Percentiles rank a stretch among this genome's conserved stretches.
Conservation (phyloP, 2,329 filamentous ascomycete species). For the Xylaria sp. region DNA sequence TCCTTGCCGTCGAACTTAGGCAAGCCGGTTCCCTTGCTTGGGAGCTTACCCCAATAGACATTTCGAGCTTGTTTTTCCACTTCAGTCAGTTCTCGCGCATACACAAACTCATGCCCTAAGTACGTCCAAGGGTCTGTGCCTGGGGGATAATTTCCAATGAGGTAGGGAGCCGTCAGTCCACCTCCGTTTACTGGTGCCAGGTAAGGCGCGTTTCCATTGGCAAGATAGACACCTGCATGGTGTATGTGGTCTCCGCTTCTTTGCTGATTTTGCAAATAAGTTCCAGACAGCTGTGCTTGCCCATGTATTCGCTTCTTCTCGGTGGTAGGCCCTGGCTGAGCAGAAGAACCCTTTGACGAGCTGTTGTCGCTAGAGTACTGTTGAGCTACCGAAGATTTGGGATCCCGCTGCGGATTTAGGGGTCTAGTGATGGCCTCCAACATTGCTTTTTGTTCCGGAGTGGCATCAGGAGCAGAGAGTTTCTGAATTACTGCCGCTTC, state of each 20-base stretch:
- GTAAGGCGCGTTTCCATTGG: slow-evolving; percentile 22
- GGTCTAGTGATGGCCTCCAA: slow-evolving; percentile 31
- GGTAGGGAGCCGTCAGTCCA: slow-evolving; percentile 57
- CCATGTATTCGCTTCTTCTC: slow-evolving; percentile 22
- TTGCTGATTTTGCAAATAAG: slow-evolving; percentile 28
- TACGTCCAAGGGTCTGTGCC: slow-evolving; percentile 56
- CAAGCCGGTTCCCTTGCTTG: slow-evolving; percentile 61
- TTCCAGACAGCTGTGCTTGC: slow-evolving; percentile 20
- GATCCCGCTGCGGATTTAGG: slow-evolving; percentile 31
- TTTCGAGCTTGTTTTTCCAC: slow-evolving; percentile 68
- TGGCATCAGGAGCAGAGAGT: slow-evolving; percentile 28
- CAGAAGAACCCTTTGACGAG: slow-evolving; percentile 26
- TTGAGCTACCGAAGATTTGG: slow-evolving; percentile 5
- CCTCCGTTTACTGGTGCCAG: slow-evolving; percentile 18
- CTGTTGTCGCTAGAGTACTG: slow-evolving; percentile 27
- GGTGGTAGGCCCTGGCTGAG: background rate
- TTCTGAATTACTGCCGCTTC: slow-evolving; percentile 41
- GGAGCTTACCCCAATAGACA: slow-evolving; percentile 69
- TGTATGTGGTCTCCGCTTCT: slow-evolving; percentile 33
- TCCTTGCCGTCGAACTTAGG: slow-evolving; percentile 74
- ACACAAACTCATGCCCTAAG: slow-evolving; percentile 61
- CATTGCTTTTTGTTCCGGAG: slow-evolving; percentile 29
- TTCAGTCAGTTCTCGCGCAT: slow-evolving; percentile 65
- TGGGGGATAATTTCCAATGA: slow-evolving; percentile 62
- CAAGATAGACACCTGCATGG: slow-evolving; percentile 27